Base-by-base conservation (phyloP, 352 stramenopile genomes). In the Plasmopara viticola region DNA sequence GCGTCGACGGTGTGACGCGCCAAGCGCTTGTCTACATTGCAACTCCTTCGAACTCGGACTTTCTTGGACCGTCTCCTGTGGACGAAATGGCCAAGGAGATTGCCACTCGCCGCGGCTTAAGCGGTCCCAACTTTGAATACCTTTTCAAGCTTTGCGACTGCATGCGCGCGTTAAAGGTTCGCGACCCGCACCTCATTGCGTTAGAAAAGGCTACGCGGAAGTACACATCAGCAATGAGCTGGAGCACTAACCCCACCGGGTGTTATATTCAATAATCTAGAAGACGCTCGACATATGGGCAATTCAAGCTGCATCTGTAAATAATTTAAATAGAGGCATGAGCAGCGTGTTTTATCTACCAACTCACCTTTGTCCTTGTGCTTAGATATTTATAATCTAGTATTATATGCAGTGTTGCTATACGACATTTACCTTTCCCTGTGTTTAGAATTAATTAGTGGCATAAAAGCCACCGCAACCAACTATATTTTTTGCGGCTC, bases 41-140 rank as follows among this genome's bases (percentile, higher is more conserved):
- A 15, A 88, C 80, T 45, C 76, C 82, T 5, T 70, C 78, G n/a
- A 95, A 94, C 57, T 55, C 72, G 47, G 80, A 92, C 48, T 95
- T 95, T 48, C 42, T 94, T 13, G 86, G 86, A 9, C 85, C 86
- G 5, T 68, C 66, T 10, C 42, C 77, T 5, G 50, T 92, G 25
- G 68, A 86, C 9, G 74, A 78, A 34, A 94, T 95, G 78, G 84
- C 80, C 44, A 71, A 78, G 39, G 66, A 89, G 51, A 94, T 94
- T 56, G 74, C 74, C 31, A 90, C 78, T 6, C 68, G 78, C 13
- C 69, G 60, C 20, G 84, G 84, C 20, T 70, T 71, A 54, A 91
- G 79, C 41, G 84, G 84, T 15, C 78, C 80, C 33, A 94, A 94
- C 64, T 77, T 84, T 42, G 84, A 94, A 66, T 94, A 94, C 54